Percentiles rank a stretch among this genome's conserved stretches.
Conservation (phyloP, 768 basidiomycete genomes). For the Cystofilobasidium capitatum region DNA sequence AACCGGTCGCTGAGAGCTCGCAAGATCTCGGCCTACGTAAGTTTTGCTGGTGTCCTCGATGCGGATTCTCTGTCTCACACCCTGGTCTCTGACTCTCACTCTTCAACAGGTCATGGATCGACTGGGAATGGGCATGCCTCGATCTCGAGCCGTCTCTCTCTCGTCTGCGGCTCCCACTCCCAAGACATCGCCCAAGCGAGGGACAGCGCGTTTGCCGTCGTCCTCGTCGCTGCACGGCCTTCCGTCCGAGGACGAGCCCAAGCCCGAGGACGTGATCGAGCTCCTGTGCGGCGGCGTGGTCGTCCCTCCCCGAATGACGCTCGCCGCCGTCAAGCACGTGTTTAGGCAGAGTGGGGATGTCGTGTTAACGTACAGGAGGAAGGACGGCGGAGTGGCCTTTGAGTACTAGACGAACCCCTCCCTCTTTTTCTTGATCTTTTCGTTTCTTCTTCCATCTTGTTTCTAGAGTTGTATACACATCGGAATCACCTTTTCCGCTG, state of each 20-base stretch:
- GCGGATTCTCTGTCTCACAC: background rate
- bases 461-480: too few relatives aligned
- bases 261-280: slow-evolving; percentile 67
- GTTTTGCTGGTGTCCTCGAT: slow-evolving; percentile 32
- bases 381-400: background rate
- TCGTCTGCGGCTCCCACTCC: slow-evolving; percentile 13
- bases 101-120: slow-evolving; percentile 20
- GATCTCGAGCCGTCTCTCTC: slow-evolving; percentile 25
- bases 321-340: slow-evolving; percentile 79
- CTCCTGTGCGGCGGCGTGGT: slow-evolving; percentile 78
- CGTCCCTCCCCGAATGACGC: slow-evolving; percentile 74
- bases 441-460: background rate
- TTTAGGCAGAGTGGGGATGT: slow-evolving; percentile 42
- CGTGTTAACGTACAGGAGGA: slow-evolving; percentile 30
- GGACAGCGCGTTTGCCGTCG: background rate
- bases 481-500: too few relatives aligned
- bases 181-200: background rate
- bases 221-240: background rate
- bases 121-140: slow-evolving; percentile 8
- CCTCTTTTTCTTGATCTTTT: background rate
- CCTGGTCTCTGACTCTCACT: background rate
- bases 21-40: slow-evolving; percentile 72
- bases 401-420: background rate
- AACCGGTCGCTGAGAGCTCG: slow-evolving; percentile 72
- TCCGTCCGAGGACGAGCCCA: slow-evolving; percentile 7